Evolutionary conservation across 2,329 filamentous ascomycete genomes (phyloP).

Genomic region (Trichoderma cornu-damae): DNA sequence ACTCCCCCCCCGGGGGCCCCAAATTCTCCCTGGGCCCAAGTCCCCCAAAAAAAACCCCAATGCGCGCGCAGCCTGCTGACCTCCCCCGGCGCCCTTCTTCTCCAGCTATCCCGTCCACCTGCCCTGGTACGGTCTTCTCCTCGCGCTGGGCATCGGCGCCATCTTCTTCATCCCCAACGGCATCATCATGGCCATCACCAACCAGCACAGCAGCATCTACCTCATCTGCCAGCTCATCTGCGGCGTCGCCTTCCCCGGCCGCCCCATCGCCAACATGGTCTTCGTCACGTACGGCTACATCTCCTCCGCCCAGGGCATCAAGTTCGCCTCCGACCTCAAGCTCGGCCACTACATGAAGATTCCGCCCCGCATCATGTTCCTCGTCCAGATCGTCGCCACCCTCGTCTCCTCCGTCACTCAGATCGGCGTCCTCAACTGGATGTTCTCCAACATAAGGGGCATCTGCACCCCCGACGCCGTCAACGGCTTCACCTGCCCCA

Average conservation of each 20-base stretch:
- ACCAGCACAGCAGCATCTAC: constrained; percentile 82
- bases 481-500: constrained; percentile 82
- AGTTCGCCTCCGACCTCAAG: constrained; percentile 83
- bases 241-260: constrained; percentile 74
- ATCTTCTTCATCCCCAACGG: constrained; percentile 85
- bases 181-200: constrained; percentile 90
- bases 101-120: constrained; percentile 71
- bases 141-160: constrained; percentile 72
- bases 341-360: constrained; percentile 87
- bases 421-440: constrained; percentile 83
- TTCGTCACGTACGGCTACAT: constrained; percentile 91
- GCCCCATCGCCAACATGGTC: constrained; percentile 87
- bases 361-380: constrained; percentile 70
- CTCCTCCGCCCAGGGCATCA: constrained; percentile 80
- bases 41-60: no score
- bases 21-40: no score
- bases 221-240: constrained; percentile 82
- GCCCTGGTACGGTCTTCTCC: constrained; percentile 79
- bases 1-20: constrained; percentile 22
- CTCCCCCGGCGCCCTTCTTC: no score
- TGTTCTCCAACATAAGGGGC: constrained; percentile 70
- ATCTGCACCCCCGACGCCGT: constrained; percentile 76
- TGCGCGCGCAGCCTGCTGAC: no score
- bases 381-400: constrained; percentile 72
- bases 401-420: constrained; percentile 74